These are phyloP conservation scores for Pelargonium australe DNA, from an alignment of 441 rosid genomes.

Conservation along the genomic window DNA sequence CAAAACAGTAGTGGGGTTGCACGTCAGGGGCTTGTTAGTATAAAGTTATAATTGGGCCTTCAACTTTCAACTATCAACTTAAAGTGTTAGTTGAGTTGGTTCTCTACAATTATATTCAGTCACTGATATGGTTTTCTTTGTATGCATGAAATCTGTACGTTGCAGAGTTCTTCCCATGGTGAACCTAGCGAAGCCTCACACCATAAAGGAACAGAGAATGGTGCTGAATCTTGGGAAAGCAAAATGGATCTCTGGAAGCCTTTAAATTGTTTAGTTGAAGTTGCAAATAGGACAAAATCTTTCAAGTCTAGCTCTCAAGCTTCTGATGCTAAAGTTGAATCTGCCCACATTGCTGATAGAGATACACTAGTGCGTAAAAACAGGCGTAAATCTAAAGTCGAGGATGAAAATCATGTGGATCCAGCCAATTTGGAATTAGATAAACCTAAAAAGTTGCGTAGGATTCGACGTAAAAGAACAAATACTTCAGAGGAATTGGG, in stretches of 20 bases:
- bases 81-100: too few species aligned
- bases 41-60: too few species aligned
- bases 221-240: constrained; percentile 38
- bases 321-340: constrained; percentile 43
- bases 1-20: too few species aligned
- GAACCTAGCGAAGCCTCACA: constrained; percentile 41
- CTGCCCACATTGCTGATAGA: constrained; percentile 26
- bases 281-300: constrained; percentile 52
- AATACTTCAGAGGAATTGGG: constrained; percentile 35
- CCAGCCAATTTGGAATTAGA: constrained; percentile 41
- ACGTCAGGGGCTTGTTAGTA: too few species aligned
- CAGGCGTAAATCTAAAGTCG: constrained; percentile 29
- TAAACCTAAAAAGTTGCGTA: constrained; percentile 43
- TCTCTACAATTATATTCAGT: too few species aligned
- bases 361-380: constrained; percentile 30
- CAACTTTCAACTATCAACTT: too few species aligned
- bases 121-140: not conserved
- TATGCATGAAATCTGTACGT: constrained; percentile 1
- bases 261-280: constrained; percentile 59
- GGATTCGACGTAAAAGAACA: constrained; percentile 41
- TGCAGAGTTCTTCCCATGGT: constrained; percentile 50
- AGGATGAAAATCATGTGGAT: constrained; percentile 36
- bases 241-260: constrained; percentile 61
- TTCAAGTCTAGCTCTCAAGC: constrained; percentile 42
- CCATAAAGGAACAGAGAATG: constrained; percentile 30